Base-by-base conservation (phyloP, 768 basidiomycete species). In the Amyloporia xantha region DNA sequence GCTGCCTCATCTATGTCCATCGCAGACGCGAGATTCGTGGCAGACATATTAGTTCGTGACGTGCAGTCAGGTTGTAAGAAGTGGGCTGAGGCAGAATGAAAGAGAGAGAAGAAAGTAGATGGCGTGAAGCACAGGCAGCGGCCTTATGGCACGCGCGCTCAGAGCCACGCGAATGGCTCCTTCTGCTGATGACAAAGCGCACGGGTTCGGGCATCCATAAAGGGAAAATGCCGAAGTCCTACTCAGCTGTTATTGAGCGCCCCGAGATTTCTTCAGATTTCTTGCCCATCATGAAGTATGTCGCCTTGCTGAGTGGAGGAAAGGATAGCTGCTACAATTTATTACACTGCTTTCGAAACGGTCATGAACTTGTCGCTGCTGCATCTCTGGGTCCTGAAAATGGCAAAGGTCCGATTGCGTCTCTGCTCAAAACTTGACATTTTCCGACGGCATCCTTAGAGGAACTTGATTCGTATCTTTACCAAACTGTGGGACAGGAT, bases 291-390 rank as follows among this genome's bases (percentile, higher is more conserved):
- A 94, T 95, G 91, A 91, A 92, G 70, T 91, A 91, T 65, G 81
- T 98, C 62, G 95, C 86, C 1, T 71, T 99, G 50, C 82, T 99
- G 54, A 97, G 94, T 50, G 96, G 96, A 33, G 96, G 96, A 25
- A 99, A 99, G 68, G 96, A 99, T 68, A 91, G 88, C 65, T 93
- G 91, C 73, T 98, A 84, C 76, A 97, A 95, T 61, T 79, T 98
- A 37, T 67, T 91, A 10, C 94, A 98, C 67, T 95, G 92, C 62
- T 69, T 78, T 41, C 73, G 76, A 51, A 91, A 96, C 60, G 85
- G 90, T 1, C 95, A 99, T 62, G 73, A 87, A 50, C 79, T 97
- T 35, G 69, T 93, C 7, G 91, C 92, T 10, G 82, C 92, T 17
- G 96, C 92, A 4, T 91, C 91, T 35, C 73, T 99, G 37, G 76